These are phyloP conservation scores for Craterostigma plantagineum DNA, from an alignment of 257 asterid species.

Conservation along the genomic window DNA sequence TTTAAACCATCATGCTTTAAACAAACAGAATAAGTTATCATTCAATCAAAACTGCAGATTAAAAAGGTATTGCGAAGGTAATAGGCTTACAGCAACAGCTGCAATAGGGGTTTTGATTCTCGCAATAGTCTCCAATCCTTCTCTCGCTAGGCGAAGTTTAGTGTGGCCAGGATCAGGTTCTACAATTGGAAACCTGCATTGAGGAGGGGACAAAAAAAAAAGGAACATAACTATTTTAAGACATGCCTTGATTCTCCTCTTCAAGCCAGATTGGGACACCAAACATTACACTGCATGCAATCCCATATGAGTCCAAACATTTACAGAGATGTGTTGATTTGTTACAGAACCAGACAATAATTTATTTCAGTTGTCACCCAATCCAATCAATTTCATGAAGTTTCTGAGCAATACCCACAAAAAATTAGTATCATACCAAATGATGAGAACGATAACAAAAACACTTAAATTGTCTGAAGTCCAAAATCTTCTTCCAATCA, in stretches of 20 bases:
- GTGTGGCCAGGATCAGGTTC: constrained; percentile 98
- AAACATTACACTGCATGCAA: neutral
- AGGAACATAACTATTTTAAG: constrained; percentile 1
- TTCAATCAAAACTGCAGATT: neutral
- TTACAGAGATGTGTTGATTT: no score
- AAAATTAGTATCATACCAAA: no score
- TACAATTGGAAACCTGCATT: constrained; percentile 67
- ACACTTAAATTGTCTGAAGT: neutral
- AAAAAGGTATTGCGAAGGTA: constrained; percentile 7
- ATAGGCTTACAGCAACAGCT: constrained; percentile 73
- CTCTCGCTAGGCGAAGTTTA: constrained; percentile 74
- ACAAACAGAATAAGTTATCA: no score
- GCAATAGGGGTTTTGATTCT: constrained; percentile 76
- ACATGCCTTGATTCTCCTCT: constrained; percentile 6
- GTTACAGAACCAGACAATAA: no score
- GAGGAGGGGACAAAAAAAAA: neutral
- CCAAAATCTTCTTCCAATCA: neutral
- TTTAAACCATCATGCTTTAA: neutral
- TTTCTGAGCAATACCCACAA: no score
- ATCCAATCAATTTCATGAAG: no score
- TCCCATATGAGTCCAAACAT: no score
- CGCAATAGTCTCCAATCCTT: constrained; percentile 84
- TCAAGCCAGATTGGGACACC: neutral
- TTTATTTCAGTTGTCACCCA: no score
- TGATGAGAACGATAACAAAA: neutral